Conservation (phyloP, 495 filamentous ascomycete species). For the Xylaria intraflava region DNA sequence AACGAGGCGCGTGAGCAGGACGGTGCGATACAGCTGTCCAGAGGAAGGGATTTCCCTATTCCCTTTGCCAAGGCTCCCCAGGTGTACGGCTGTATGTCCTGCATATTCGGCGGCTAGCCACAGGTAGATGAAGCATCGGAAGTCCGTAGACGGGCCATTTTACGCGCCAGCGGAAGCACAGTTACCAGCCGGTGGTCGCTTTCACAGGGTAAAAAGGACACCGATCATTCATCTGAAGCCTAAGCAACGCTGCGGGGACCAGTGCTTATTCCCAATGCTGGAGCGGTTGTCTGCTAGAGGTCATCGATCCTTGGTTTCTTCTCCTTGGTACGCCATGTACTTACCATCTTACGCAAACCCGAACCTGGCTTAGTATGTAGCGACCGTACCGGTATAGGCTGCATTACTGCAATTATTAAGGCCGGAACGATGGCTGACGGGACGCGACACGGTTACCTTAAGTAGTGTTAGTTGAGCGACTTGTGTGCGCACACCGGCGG, state of each 20-base stretch:
- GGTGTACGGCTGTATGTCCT: background rate
- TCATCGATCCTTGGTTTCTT: no score
- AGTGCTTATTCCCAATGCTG: no score
- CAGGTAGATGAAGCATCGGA: background rate
- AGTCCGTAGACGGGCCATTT: background rate
- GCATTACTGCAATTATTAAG: background rate
- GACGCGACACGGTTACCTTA: slow-evolving; percentile 1
- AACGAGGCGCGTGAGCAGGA: background rate
- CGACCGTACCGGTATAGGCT: background rate
- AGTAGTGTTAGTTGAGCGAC: slow-evolving; percentile 1
- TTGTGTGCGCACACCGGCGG: background rate
- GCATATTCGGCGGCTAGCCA: background rate
- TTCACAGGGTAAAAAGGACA: background rate
- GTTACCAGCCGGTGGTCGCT: background rate
- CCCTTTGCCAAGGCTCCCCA: no score
- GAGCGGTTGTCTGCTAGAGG: no score
- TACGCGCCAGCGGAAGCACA: background rate
- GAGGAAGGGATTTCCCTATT: no score
- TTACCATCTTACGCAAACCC: no score
- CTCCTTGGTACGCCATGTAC: no score
- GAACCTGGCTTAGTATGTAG: no score
- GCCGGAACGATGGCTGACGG: slow-evolving; percentile 9
- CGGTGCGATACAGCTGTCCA: no score
- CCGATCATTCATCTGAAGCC: no score
- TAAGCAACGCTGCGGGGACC: no score